phyloP scores from a whole-genome alignment of 805 yeast genomes.

The Torulaspora quercuum region DNA sequence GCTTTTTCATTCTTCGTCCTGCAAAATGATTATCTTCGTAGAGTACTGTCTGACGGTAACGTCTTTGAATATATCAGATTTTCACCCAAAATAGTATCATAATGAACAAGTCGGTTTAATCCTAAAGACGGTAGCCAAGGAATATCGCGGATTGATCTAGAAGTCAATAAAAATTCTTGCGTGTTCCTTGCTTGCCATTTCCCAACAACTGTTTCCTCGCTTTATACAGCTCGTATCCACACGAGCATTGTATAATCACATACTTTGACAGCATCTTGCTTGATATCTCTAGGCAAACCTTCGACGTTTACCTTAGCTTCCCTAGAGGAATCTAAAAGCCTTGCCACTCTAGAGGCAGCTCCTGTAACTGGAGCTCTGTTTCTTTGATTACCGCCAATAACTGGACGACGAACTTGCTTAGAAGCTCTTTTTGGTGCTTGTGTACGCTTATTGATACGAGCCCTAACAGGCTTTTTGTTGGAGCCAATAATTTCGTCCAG shows the following conservation, averaged over 20 bases:
- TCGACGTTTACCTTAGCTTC: conserved; percentile 84
- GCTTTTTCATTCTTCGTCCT: too few relatives aligned
- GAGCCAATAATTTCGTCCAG: conserved; percentile 90
- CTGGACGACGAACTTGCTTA: conserved; percentile 36
- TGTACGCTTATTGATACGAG: conserved; percentile 33
- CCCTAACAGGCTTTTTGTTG: conserved; percentile 40
- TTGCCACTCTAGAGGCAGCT: conserved; percentile 39
- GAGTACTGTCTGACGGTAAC: too few relatives aligned
- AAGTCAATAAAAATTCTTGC: not conserved
- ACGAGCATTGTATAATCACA: conserved; percentile 41
- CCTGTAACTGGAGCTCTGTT: conserved; percentile 31
- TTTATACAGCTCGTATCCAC: conserved; percentile 15
- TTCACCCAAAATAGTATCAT: too few relatives aligned
- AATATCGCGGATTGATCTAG: not conserved
- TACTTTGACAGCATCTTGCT: conserved; percentile 81
- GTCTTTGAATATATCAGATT: too few relatives aligned
- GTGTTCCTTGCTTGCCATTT: conserved; percentile 2
- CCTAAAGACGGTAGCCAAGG: not conserved
- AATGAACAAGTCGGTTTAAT: too few relatives aligned
- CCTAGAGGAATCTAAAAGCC: conserved; percentile 45
- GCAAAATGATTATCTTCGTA: too few relatives aligned
- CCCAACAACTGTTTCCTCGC: conserved; percentile 1
- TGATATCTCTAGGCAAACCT: conserved; percentile 82
- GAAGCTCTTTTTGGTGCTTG: conserved; percentile 38
- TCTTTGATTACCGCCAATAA: conserved; percentile 19